Conservation (phyloP, 2,329 filamentous ascomycete species). For the Penicillium polonicum region DNA sequence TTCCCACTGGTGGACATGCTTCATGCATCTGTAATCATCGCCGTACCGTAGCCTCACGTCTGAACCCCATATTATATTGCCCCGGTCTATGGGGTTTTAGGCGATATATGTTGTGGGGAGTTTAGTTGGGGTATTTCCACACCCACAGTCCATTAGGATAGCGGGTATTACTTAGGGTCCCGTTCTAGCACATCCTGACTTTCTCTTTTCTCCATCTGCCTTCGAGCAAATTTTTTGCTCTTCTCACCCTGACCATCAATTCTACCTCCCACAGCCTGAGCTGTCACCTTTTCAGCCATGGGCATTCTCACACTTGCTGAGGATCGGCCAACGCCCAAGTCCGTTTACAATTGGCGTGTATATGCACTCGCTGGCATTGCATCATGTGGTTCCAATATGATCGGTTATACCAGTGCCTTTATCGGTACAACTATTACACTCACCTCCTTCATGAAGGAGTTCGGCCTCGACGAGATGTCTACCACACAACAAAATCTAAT, state of each 20-base stretch:
- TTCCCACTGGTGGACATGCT: constrained; percentile 17
- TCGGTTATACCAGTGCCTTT: constrained; percentile 68
- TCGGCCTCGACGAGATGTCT: constrained; percentile 57
- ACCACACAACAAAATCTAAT: constrained; percentile 55
- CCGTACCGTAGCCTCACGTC: constrained; percentile 20
- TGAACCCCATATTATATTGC: constrained; percentile 31
- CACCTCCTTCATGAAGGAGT: constrained; percentile 66
- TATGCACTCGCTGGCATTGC: constrained; percentile 55
- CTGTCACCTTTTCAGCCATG: constrained; percentile 24
- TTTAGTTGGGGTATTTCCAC: constrained; percentile 23
- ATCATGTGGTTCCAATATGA: constrained; percentile 59
- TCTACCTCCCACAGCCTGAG: not conserved
- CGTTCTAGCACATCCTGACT: constrained; percentile 13
- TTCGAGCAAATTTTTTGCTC: constrained; percentile 1
- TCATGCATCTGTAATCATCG: constrained; percentile 16
- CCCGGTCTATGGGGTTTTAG: constrained; percentile 28
- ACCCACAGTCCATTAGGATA: constrained; percentile 16
- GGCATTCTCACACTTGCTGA: constrained; percentile 40
- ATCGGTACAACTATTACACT: constrained; percentile 74
- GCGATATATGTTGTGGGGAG: constrained; percentile 30
- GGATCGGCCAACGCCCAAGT: constrained; percentile 54
- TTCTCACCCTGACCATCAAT: not conserved
- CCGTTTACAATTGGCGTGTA: constrained; percentile 61
- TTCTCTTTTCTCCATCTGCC: constrained; percentile 7
- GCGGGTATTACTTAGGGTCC: constrained; percentile 21